Conservation (phyloP, 2,329 filamentous ascomycete genomes). For the Niveomyces coronatus region DNA sequence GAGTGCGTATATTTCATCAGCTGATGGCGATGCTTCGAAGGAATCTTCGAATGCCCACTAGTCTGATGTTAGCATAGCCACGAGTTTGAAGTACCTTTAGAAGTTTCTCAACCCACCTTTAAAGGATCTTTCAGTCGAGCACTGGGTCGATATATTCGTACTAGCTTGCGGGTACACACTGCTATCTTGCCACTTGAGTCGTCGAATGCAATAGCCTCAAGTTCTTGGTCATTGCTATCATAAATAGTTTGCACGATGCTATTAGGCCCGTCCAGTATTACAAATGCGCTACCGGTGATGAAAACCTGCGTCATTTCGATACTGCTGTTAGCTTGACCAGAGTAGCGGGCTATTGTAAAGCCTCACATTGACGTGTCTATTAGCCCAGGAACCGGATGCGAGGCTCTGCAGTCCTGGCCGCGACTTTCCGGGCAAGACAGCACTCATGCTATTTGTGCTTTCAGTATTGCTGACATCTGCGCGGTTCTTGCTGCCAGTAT, state of each 20-base stretch:
- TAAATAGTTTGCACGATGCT: slow-evolving; percentile 84
- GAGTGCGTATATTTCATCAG: slow-evolving; percentile 37
- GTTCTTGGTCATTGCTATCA: slow-evolving; percentile 58
- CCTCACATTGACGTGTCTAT: slow-evolving; percentile 61
- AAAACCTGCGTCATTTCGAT: slow-evolving; percentile 51
- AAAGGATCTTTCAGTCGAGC: slow-evolving; percentile 59
- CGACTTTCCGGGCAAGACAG: slow-evolving; percentile 70
- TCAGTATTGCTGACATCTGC: slow-evolving; percentile 2
- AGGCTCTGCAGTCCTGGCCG: slow-evolving; percentile 68
- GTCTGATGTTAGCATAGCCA: slow-evolving; percentile 7
- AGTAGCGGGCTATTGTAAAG: slow-evolving; percentile 10
- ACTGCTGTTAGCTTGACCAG: slow-evolving; percentile 4
- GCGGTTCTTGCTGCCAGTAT: neutral
- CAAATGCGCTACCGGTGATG: slow-evolving; percentile 78
- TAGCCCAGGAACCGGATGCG: slow-evolving; percentile 63
- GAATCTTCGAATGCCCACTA: slow-evolving; percentile 56
- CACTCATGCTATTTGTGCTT: slow-evolving; percentile 52
- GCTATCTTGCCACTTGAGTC: slow-evolving; percentile 79
- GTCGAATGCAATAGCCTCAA: slow-evolving; percentile 74
- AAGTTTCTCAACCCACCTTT: slow-evolving; percentile 45
- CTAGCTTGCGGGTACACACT: slow-evolving; percentile 52
- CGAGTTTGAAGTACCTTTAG: slow-evolving; percentile 13
- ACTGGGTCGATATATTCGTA: slow-evolving; percentile 72
- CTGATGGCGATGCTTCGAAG: slow-evolving; percentile 34
- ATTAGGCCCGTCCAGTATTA: slow-evolving; percentile 66